phyloP scores from a whole-genome alignment of 495 filamentous ascomycete species.

The Lineolata rhizophorae region DNA sequence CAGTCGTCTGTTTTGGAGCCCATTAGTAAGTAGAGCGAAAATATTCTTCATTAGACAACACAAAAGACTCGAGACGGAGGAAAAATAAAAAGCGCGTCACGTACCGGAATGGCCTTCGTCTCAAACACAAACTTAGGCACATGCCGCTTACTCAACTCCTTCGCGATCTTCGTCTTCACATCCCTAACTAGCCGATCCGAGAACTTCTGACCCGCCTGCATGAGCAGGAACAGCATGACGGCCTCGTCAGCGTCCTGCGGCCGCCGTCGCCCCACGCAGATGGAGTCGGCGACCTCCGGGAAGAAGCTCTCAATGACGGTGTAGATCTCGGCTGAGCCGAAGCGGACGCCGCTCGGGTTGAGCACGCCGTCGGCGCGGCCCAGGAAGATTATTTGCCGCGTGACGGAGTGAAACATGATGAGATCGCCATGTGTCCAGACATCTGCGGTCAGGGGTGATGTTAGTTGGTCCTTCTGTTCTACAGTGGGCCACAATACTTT shows the following conservation, averaged over 20 bases:
- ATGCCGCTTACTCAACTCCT: conserved; percentile 45
- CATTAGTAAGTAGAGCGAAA: background rate
- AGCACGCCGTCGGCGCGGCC: conserved; percentile 79
- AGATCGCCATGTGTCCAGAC: conserved; percentile 76
- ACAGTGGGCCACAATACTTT: no score
- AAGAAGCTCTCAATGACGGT: conserved; percentile 46
- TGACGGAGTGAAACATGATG: conserved; percentile 43
- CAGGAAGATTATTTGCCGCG: conserved; percentile 40
- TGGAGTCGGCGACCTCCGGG: conserved; percentile 35
- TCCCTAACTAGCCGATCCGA: conserved; percentile 30
- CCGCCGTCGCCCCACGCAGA: conserved; percentile 56
- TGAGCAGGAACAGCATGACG: conserved; percentile 54
- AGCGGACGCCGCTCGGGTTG: conserved; percentile 71
- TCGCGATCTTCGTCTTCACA: conserved; percentile 38
- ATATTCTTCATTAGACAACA: no score
- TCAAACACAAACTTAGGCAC: conserved; percentile 61
- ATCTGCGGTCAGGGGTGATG: no score
- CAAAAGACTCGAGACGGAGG: no score
- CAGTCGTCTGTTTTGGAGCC: conserved; percentile 49
- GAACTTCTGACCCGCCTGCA: conserved; percentile 37
- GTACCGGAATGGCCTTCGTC: conserved; percentile 57
- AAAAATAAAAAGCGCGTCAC: conserved; percentile 17
- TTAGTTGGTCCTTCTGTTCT: no score
- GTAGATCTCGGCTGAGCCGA: conserved; percentile 71
- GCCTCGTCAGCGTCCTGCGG: conserved; percentile 46